These are phyloP conservation scores for Candida buenavistaensis DNA, from an alignment of 1,139 yeast species.

Conservation along the genomic window DNA sequence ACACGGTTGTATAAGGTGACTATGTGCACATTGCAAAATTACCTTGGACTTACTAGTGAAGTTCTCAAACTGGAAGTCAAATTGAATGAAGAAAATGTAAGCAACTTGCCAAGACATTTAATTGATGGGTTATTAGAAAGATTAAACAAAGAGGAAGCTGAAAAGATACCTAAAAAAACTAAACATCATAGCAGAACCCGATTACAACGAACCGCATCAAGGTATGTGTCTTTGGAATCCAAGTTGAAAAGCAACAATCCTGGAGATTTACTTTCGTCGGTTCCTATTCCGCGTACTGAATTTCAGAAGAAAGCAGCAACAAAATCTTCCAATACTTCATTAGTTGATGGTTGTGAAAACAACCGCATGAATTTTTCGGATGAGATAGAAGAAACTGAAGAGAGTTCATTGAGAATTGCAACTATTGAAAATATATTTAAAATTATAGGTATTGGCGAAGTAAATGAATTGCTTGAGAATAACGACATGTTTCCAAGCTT, in stretches of 20 bases:
- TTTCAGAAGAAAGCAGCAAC: conserved; percentile 18
- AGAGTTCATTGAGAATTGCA: conserved; percentile 65
- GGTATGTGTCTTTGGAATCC: conserved; percentile 67
- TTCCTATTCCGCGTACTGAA: conserved; percentile 59
- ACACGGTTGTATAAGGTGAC: conserved; percentile 88
- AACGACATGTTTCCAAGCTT: conserved; percentile 9
- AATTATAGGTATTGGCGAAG: conserved; percentile 60
- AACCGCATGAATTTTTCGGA: conserved; percentile 41
- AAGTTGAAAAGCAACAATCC: conserved; percentile 64
- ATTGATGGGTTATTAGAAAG: conserved; percentile 57
- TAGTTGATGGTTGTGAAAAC: conserved; percentile 9
- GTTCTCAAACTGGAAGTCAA: conserved; percentile 74
- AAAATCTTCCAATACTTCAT: conserved; percentile 9
- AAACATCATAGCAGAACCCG: conserved; percentile 10
- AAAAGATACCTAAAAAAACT: conserved; percentile 4
- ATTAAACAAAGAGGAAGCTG: conserved; percentile 17
- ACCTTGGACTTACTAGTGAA: conserved; percentile 81
- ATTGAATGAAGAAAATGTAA: conserved; percentile 51
- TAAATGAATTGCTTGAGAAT: conserved; percentile 9
- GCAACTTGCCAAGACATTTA: conserved; percentile 58
- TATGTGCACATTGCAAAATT: conserved; percentile 83
- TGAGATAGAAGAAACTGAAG: conserved; percentile 73
- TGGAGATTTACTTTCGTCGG: conserved; percentile 82
- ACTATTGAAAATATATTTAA: conserved; percentile 75
- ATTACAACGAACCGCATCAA: conserved; percentile 33